A percentile compares a stretch with the other conserved stretches of the same genome.
phyloP scores from a whole-genome alignment of 371 early-diverging fungal genomes.

The Lichtheimia hyalospora region DNA sequence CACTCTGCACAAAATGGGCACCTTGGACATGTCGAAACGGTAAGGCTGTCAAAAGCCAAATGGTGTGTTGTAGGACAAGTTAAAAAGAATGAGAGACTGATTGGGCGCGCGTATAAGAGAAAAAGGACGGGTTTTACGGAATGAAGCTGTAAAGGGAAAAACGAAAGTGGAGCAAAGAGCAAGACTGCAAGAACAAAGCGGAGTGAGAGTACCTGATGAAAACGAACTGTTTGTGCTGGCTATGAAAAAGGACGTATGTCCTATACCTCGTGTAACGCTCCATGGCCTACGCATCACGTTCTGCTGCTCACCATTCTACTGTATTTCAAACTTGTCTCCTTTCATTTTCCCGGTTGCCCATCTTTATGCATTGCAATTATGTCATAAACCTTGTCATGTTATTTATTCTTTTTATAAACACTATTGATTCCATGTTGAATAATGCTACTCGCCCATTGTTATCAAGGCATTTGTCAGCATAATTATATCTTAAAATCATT shows the following conservation, averaged over 20 bases:
- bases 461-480: too few species aligned
- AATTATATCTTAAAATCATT: too few species aligned
- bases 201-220: too few species aligned
- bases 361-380: too few species aligned
- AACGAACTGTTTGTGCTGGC: too few species aligned
- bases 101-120: background rate
- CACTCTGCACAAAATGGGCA: slow-evolving; percentile 38
- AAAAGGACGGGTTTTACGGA: background rate
- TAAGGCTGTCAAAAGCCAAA: background rate
- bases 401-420: too few species aligned
- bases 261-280: background rate
- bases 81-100: background rate
- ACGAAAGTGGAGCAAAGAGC: background rate
- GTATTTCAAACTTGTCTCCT: too few species aligned
- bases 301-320: background rate
- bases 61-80: background rate
- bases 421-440: too few species aligned
- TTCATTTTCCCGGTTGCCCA: too few species aligned
- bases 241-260: too few species aligned
- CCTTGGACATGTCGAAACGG: slow-evolving; percentile 15
- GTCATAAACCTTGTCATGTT: too few species aligned
- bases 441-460: too few species aligned
- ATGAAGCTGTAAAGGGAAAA: background rate
- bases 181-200: background rate
- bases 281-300: background rate